Evolutionary conservation across 2,329 filamentous ascomycete genomes (phyloP).

Genomic region (Sphaerulina populicola): DNA sequence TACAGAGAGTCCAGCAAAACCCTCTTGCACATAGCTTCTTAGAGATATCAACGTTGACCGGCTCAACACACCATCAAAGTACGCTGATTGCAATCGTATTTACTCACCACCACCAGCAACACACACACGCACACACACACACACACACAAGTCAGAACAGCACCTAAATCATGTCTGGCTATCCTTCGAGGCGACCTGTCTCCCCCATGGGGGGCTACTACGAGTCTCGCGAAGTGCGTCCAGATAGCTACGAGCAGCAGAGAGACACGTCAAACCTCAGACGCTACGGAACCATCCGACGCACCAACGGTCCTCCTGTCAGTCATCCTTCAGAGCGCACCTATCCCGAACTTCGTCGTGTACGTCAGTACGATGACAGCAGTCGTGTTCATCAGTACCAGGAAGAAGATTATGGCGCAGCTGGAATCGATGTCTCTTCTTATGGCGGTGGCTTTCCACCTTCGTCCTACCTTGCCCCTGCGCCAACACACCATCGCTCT

Average conservation of each 20-base stretch:
- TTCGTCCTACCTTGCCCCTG: background rate
- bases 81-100: too few species aligned
- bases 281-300: constrained; percentile 1
- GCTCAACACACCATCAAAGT: too few species aligned
- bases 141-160: too few species aligned
- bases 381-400: too few species aligned
- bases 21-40: too few species aligned
- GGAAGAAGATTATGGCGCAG: background rate
- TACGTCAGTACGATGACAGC: background rate
- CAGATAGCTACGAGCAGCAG: background rate
- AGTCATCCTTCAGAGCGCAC: background rate
- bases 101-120: too few species aligned
- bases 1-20: too few species aligned
- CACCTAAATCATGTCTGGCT: background rate
- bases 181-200: constrained; percentile 2
- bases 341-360: background rate
- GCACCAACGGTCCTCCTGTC: background rate
- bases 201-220: constrained; percentile 5
- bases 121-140: too few species aligned
- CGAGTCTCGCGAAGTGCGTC: background rate
- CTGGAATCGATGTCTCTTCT: constrained; percentile 1
- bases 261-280: background rate
- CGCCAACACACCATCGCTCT: background rate
- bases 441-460: background rate
- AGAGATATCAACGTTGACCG: too few species aligned